These are phyloP conservation scores for Ophiostoma ulmi DNA, from an alignment of 2,329 filamentous ascomycete species.

Conservation along the genomic window DNA sequence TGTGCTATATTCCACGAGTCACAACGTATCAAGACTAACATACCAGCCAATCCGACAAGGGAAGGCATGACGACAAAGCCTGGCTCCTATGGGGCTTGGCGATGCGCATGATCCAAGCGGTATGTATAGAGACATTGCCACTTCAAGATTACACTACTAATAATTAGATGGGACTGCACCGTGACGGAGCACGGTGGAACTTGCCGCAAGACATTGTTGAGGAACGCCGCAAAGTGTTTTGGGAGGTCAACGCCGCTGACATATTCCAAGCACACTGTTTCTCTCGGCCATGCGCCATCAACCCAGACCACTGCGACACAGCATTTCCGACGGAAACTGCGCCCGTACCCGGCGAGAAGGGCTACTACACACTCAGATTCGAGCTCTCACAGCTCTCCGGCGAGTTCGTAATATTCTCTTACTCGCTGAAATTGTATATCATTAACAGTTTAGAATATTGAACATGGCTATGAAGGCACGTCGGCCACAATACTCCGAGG, in stretches of 20 bases:
- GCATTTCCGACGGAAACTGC: constrained; percentile 14
- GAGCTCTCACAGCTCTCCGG: neutral
- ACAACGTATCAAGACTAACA: neutral
- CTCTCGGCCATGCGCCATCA: constrained; percentile 17
- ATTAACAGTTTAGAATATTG: constrained; percentile 14
- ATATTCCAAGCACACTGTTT: constrained; percentile 22
- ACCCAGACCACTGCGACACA: constrained; percentile 21
- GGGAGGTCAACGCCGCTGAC: constrained; percentile 22
- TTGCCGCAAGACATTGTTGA: neutral
- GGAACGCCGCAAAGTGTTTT: constrained; percentile 20
- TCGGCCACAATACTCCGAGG: constrained; percentile 16
- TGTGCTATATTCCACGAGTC: neutral
- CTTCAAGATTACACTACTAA: neutral
- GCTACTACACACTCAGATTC: neutral
- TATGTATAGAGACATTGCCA: neutral
- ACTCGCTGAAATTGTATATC: neutral
- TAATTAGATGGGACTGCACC: neutral
- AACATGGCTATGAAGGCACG: constrained; percentile 22
- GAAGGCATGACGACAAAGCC: constrained; percentile 17
- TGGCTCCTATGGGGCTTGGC: constrained; percentile 20
- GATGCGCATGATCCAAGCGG: constrained; percentile 19
- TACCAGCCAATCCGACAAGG: constrained; percentile 16
- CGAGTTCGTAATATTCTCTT: neutral
- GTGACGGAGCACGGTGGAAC: neutral
- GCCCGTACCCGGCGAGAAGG: neutral